phyloP scores from a whole-genome alignment of 139 green algal genomes.

The Desmodesmus armatus region DNA sequence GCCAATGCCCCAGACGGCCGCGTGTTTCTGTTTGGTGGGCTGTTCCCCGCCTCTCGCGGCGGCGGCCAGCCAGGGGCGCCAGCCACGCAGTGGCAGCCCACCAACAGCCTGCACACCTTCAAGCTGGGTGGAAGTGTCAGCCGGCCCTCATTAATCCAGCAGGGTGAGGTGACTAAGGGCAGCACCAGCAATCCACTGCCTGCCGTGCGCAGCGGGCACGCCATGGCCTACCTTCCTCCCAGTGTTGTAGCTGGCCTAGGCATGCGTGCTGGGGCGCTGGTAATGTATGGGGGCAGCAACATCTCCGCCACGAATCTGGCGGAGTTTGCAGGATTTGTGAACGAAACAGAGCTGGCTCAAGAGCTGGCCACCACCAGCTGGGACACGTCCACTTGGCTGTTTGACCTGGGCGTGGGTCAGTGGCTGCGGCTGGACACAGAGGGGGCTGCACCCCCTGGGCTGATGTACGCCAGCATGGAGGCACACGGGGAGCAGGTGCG shows the following conservation, averaged over 20 bases:
- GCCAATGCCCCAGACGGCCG: not conserved
- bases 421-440: not conserved
- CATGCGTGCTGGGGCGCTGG: not conserved
- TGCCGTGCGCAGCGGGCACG: not conserved
- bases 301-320: not conserved
- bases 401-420: not conserved
- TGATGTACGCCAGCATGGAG: conserved; percentile 29
- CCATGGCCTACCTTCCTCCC: not conserved
- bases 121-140: no score
- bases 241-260: not conserved
- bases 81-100: not conserved
- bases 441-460: conserved; percentile 4
- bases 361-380: not conserved
- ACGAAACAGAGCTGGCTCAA: not conserved
- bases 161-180: not conserved
- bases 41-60: no score
- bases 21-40: conserved; percentile 6
- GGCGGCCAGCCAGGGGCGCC: no score
- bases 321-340: not conserved
- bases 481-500: conserved; percentile 22
- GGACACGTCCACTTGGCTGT: conserved; percentile 19
- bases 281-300: conserved; percentile 28
- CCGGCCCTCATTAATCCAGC: no score
- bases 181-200: not conserved
- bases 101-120: no score